These are phyloP conservation scores for Hyparrhenia diplandra DNA, from an alignment of 176 grass and related monocot species.

Conservation along the genomic window DNA sequence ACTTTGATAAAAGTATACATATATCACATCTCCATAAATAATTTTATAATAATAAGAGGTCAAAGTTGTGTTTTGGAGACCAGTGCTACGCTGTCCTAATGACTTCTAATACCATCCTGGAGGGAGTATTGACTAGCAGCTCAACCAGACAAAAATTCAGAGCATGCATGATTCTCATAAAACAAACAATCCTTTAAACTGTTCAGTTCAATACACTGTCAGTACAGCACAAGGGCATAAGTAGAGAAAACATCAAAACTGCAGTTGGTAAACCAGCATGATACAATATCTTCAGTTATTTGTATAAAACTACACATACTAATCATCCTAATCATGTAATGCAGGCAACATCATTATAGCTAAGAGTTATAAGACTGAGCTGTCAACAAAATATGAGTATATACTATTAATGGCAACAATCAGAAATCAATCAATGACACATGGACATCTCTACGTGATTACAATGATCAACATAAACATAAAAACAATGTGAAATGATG, in stretches of 20 bases:
- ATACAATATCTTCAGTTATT: neutral
- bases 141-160: neutral
- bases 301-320: no score
- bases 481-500: neutral
- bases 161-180: neutral
- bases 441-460: neutral
- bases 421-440: neutral
- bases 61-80: no score
- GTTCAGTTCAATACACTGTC: neutral
- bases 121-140: neutral
- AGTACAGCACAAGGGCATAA: neutral
- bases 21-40: no score
- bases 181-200: neutral
- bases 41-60: no score
- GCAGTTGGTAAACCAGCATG: neutral
- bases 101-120: no score
- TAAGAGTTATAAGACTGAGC: neutral
- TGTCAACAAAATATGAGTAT: neutral
- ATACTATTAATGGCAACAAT: neutral
- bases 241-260: neutral
- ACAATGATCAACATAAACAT: neutral
- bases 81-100: no score
- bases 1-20: no score
- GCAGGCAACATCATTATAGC: neutral
- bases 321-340: neutral